phyloP scores from a whole-genome alignment of 208 protist genomes.

The Balamuthia mandrillaris region DNA sequence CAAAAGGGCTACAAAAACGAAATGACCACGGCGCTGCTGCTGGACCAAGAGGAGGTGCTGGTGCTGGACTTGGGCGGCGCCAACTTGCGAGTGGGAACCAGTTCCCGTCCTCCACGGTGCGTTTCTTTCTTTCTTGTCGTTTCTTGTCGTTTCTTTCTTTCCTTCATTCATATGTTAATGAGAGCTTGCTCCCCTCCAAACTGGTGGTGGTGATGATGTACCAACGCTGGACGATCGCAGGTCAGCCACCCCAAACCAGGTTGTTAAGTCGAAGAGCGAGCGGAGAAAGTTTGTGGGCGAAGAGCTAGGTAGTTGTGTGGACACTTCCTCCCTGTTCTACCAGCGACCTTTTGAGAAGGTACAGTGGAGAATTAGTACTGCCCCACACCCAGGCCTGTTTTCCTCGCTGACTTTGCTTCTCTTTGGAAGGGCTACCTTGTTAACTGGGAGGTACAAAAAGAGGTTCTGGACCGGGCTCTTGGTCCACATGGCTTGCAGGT shows the following conservation, averaged over 20 bases:
- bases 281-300: background rate
- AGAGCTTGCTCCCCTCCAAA: background rate
- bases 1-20: no score
- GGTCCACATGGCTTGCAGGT: conserved; percentile 21
- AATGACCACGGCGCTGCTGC: no score
- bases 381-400: background rate
- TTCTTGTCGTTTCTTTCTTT: no score
- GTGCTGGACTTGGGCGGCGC: background rate
- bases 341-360: background rate
- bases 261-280: background rate
- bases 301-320: background rate
- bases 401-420: background rate
- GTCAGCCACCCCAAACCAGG: background rate
- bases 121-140: no score
- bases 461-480: conserved; percentile 56
- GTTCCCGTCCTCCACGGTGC: no score
- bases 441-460: conserved; percentile 48
- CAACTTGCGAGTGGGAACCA: background rate
- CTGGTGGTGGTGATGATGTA: background rate
- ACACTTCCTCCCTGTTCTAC: background rate
- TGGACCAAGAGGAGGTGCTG: background rate
- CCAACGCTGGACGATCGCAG: background rate
- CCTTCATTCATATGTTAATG: background rate
- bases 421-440: conserved; percentile 45
- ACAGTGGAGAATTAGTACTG: background rate